phyloP scores from a whole-genome alignment of 78 protist species.

The Neovahlkampfia damariscottae region DNA sequence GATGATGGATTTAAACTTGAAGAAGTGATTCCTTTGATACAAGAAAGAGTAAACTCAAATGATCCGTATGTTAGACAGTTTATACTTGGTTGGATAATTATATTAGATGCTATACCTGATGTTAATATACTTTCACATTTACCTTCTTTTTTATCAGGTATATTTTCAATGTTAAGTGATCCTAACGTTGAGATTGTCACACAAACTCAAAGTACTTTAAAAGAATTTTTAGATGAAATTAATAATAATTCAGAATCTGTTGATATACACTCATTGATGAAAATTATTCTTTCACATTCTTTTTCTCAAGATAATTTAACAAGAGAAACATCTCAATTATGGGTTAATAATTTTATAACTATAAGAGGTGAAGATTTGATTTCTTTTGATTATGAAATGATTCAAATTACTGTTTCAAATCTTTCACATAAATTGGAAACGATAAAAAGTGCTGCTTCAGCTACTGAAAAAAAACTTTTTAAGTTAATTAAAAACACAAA shows the following conservation, averaged over 20 bases:
- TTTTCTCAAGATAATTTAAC: slow-evolving; percentile 33
- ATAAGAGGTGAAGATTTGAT: slow-evolving; percentile 1
- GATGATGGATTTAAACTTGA: slow-evolving; percentile 31
- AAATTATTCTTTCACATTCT: background rate
- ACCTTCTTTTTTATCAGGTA: slow-evolving; percentile 73
- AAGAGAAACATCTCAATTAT: slow-evolving; percentile 48
- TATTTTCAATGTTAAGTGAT: slow-evolving; percentile 71
- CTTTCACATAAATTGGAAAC: background rate
- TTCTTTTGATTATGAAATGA: background rate
- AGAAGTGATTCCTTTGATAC: slow-evolving; percentile 44
- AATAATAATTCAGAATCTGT: slow-evolving; percentile 29
- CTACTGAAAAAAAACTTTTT: too few species aligned
- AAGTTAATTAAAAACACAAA: too few species aligned
- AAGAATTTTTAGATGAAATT: slow-evolving; percentile 54
- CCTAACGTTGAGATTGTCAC: slow-evolving; percentile 39
- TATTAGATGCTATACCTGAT: slow-evolving; percentile 64
- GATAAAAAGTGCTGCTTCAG: too few species aligned
- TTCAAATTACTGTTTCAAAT: background rate
- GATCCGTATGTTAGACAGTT: slow-evolving; percentile 49
- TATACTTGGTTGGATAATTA: slow-evolving; percentile 53
- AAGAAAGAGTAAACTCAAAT: slow-evolving; percentile 14
- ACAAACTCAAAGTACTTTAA: background rate
- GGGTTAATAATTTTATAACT: slow-evolving; percentile 59
- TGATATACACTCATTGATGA: slow-evolving; percentile 40
- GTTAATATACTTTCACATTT: slow-evolving; percentile 60